Evolutionary conservation across 352 stramenopile genomes (phyloP), one percentile per base, ranked within the genome.

Genomic region (Bremia lactucae): DNA sequence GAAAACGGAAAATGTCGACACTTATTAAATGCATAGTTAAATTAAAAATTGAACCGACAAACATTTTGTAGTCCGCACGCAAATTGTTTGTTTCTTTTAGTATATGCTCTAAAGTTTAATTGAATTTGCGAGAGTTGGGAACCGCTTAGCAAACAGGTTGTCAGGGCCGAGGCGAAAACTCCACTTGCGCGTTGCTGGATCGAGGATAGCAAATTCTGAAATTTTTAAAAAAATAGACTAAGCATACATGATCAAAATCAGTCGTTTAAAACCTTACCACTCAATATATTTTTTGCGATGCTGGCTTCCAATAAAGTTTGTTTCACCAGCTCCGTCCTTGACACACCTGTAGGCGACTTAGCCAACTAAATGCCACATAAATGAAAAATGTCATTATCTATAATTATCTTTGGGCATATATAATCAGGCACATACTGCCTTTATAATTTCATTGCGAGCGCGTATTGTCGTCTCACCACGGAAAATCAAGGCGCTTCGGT

Each of bases 131-230:
- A 69, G 49, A 11, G 52, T 44, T 40, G 66, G 52, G 41, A 82
- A 83, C 14, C 64, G 59, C 54, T 67, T 72, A 24, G 45, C 51
- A 35, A 82, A 79, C 26, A 52, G 65, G 21, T 78, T 52, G 35
- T 85, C 72, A n/a, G 50, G 45, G 10, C 39, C 50, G 14, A 70
- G 20, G 23, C 74, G 74, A 23, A 85, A 74, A 23, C 42, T 59
- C 69, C 72, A 85, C 26, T 47, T 78, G 15, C 72, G 57, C 20
- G 65, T 68, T 18, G 46, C 33, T 4, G 56, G 34, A 22, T 85
- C 62, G 11, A 85, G 36, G 25, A 54, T 36, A 26, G 67, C 68
- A 33, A 83, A 66, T 15, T 76, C 72, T 82, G 24, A 28, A 10
- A 28, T 28, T 6, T 6, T 10, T 47, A 11, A 25, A 20, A 42